Evolutionary conservation across 1,284 basidiomycete genomes (phyloP).

Genomic region (Sporisorium scitamineum): DNA sequence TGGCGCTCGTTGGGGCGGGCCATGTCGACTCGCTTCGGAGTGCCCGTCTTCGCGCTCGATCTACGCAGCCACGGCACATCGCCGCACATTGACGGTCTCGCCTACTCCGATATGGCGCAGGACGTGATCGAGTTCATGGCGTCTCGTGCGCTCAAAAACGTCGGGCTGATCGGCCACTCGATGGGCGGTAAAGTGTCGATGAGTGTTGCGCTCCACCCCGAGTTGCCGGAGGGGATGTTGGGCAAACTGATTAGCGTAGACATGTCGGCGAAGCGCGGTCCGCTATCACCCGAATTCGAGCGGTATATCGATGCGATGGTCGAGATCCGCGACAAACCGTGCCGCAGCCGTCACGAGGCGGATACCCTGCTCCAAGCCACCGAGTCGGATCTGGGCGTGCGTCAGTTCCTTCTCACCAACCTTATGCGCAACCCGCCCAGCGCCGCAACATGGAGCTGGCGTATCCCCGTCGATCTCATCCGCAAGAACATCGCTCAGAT

Average conservation of each 20-base stretch:
- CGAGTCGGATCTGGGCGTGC: conserved; percentile 77
- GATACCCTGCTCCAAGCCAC: conserved; percentile 75
- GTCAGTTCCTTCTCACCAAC: conserved; percentile 86
- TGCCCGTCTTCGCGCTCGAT: conserved; percentile 82
- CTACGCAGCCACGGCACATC: conserved; percentile 85
- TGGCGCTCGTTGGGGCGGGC: conserved; percentile 80
- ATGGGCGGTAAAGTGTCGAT: conserved; percentile 92
- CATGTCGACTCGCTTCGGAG: conserved; percentile 74
- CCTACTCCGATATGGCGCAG: conserved; percentile 77
- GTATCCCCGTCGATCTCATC: conserved; percentile 79
- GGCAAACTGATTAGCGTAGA: conserved; percentile 81
- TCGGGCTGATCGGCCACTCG: conserved; percentile 83
- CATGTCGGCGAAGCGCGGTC: conserved; percentile 79
- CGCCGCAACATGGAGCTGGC: conserved; percentile 74
- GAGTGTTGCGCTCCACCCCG: conserved; percentile 78
- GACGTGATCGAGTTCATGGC: conserved; percentile 76
- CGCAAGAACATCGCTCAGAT: conserved; percentile 76
- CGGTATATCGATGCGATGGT: conserved; percentile 79
- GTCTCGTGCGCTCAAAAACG: conserved; percentile 71
- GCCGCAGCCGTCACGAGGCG: conserved; percentile 77
- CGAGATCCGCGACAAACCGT: conserved; percentile 74
- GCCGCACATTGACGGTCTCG: conserved; percentile 78
- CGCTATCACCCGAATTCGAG: conserved; percentile 75
- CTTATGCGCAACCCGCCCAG: conserved; percentile 71
- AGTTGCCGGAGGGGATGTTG: conserved; percentile 70